Evolutionary conservation across 192 early-diverging fungal genomes (phyloP).

Genomic region (Podila epicladia): DNA sequence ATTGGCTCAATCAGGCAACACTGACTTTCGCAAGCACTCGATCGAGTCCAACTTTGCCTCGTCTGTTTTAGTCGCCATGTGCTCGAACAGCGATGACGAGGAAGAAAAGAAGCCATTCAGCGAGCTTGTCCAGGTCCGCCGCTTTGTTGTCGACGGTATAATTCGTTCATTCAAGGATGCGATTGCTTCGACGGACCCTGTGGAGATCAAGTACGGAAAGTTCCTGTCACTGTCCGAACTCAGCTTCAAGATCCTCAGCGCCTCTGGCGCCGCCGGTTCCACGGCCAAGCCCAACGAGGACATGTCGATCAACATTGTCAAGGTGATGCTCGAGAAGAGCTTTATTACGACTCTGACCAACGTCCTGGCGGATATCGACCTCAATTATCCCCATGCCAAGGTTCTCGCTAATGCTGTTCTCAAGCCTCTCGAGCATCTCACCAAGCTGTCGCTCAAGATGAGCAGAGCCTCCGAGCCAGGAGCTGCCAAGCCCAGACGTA

Average conservation of each 20-base stretch:
- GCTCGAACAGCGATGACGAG: conserved; percentile 53
- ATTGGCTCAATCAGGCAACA: conserved; percentile 53
- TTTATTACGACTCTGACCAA: conserved; percentile 83
- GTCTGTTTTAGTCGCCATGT: conserved; percentile 70
- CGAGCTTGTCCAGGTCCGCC: conserved; percentile 68
- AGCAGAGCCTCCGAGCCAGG: conserved; percentile 72
- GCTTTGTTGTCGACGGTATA: conserved; percentile 75
- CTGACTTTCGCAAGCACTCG: conserved; percentile 63
- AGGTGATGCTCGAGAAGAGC: conserved; percentile 90
- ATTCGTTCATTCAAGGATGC: conserved; percentile 71
- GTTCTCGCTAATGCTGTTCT: conserved; percentile 79
- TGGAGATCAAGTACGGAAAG: conserved; percentile 71
- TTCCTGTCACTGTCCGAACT: conserved; percentile 76
- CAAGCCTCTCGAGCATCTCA: conserved; percentile 89
- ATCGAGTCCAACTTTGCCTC: conserved; percentile 75
- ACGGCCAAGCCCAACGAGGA: conserved; percentile 61
- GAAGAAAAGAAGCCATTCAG: conserved; percentile 64
- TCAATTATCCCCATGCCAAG: conserved; percentile 88
- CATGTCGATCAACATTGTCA: conserved; percentile 66
- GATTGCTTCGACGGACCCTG: conserved; percentile 54
- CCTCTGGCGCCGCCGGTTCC: conserved; percentile 31
- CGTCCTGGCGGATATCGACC: conserved; percentile 85
- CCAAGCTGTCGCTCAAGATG: conserved; percentile 88
- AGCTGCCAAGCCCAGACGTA: conserved; percentile 34
- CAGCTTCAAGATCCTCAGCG: conserved; percentile 70